Evolutionary conservation across 1,284 basidiomycete genomes (phyloP).

Genomic region (Moniliella sp.): DNA sequence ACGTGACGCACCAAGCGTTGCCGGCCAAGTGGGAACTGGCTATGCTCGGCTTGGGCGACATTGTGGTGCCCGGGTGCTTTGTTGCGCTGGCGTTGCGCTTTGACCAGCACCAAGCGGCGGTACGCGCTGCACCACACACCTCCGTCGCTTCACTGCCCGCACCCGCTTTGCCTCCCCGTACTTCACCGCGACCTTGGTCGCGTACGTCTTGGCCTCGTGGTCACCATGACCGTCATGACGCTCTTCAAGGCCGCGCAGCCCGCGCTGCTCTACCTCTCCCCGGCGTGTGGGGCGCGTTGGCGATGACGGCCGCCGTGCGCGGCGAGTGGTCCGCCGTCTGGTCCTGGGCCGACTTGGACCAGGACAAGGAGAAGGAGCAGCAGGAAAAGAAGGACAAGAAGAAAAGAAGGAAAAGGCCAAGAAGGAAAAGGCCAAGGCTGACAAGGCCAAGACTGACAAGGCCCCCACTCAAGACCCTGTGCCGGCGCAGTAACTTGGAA

Average conservation of each 20-base stretch:
- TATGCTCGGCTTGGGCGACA: slow-evolving; percentile 77
- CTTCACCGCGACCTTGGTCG: slow-evolving; percentile 50
- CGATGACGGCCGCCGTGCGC: slow-evolving; percentile 26
- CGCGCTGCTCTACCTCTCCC: slow-evolving; percentile 62
- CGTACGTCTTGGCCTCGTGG: slow-evolving; percentile 58
- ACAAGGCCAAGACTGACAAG: neutral
- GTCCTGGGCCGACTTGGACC: slow-evolving; percentile 17
- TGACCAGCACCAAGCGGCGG: slow-evolving; percentile 45
- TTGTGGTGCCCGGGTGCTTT: slow-evolving; percentile 74
- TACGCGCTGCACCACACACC: slow-evolving; percentile 9
- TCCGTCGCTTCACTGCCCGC: slow-evolving; percentile 12
- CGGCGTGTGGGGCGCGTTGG: slow-evolving; percentile 39
- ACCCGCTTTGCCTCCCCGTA: slow-evolving; percentile 49
- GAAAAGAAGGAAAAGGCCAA: slow-evolving; percentile 2
- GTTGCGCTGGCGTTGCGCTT: slow-evolving; percentile 68
- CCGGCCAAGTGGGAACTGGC: slow-evolving; percentile 47
- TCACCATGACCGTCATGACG: slow-evolving; percentile 76
- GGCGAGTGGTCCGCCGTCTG: slow-evolving; percentile 33
- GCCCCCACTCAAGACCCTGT: too few species aligned
- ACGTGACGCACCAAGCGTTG: too few species aligned
- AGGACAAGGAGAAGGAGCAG: slow-evolving; percentile 5
- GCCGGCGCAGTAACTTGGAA: too few species aligned
- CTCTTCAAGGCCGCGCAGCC: slow-evolving; percentile 60
- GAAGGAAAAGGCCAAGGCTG: neutral
- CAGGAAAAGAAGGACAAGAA: slow-evolving; percentile 5